These are phyloP conservation scores for Paecilomyces formosus DNA, from an alignment of 2,329 filamentous ascomycete species.

Conservation along the genomic window DNA sequence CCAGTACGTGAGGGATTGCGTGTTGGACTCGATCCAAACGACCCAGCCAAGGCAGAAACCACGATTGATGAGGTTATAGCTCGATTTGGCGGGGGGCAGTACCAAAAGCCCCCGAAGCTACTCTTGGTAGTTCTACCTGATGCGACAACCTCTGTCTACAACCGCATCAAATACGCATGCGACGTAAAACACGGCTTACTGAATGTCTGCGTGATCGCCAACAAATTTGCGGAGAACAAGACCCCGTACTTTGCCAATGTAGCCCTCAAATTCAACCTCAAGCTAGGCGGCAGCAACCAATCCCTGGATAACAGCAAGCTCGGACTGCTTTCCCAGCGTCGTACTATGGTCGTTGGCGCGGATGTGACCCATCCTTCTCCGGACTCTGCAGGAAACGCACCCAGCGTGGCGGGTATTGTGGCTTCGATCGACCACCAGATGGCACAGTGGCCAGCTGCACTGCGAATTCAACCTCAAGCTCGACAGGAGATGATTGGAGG, in stretches of 20 bases:
- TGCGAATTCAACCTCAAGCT: constrained; percentile 54
- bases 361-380: constrained; percentile 85
- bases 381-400: constrained; percentile 50
- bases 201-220: constrained; percentile 56
- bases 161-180: constrained; percentile 58
- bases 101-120: background rate
- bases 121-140: constrained; percentile 55
- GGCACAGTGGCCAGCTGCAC: constrained; percentile 70
- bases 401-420: constrained; percentile 75
- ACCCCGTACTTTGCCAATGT: constrained; percentile 60
- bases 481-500: constrained; percentile 64
- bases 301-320: constrained; percentile 46
- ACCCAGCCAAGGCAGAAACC: background rate
- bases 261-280: constrained; percentile 73
- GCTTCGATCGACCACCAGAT: constrained; percentile 63
- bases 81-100: background rate
- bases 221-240: constrained; percentile 38
- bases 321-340: constrained; percentile 54
- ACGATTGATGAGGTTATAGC: background rate
- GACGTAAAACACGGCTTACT: constrained; percentile 62
- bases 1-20: background rate
- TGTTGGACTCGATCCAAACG: background rate
- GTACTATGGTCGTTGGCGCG: constrained; percentile 80
- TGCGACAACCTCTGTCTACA: constrained; percentile 50
- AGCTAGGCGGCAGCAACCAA: constrained; percentile 68